Evolutionary conservation across 306 rosid species (phyloP), one percentile per base, ranked within the genome.

Genomic region (Lagenaria siceraria): DNA sequence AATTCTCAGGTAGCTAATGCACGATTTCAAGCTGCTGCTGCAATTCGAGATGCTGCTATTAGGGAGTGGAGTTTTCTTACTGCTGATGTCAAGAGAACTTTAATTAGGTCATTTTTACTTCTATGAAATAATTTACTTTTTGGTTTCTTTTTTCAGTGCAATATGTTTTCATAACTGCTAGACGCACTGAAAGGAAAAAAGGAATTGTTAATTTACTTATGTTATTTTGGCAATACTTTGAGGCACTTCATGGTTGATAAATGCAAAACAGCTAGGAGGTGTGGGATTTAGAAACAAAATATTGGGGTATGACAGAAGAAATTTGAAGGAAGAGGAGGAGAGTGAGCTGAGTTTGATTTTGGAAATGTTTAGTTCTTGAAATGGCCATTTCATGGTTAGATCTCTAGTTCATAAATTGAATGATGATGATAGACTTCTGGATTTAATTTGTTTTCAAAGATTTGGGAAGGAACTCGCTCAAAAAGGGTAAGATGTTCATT

Each of bases 1-100:
- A 94, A 91, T 79, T 94, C 98, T 74, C 83, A 42, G 82, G 81
- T 92, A 79, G 85, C 97, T 68, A 76, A 84, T 81, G 98, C 98
- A 33, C 92, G 97, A 80, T 94, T 94, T 86, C 96, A 92, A 84
- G 98, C 97, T 10, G 97, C 98, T 54, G 92, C 87, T 38, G 97
- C 98, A 69, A 89, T 94, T 71, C 84, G 87, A 83, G 91, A 87
- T 84, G 98, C 98, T 72, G 98, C 98, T 75, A 82, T 94, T 61
- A 89, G 98, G 82, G 98, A 94, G 87, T 94, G 98, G 97, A 82
- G 86, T 87, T 86, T 84, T 61, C 94, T 94, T 80, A 80, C 82
- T 51, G 74, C 88, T 76, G 92, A 94, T 83, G 89, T 83, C 76
- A 94, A 88, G 83, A 90, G 84, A 87, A 84, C 77, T 85, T 85